Evolutionary conservation across 192 early-diverging fungal genomes (phyloP).

Genomic region (Coemansia asiatica): DNA sequence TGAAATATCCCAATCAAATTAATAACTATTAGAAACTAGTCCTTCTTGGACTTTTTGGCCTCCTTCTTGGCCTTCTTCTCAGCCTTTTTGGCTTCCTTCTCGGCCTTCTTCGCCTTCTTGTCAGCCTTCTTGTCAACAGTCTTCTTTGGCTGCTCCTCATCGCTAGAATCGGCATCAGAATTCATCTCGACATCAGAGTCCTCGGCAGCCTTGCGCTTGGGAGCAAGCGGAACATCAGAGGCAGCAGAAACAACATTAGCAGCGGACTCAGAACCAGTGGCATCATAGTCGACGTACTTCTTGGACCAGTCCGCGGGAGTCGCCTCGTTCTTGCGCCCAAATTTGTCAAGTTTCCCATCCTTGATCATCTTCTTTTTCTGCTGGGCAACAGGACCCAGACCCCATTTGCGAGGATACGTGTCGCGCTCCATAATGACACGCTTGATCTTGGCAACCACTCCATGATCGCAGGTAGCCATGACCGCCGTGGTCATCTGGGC

Average conservation of each 20-base stretch:
- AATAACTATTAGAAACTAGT: constrained; percentile 10
- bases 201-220: constrained; percentile 33
- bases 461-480: constrained; percentile 95
- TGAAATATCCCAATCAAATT: not conserved
- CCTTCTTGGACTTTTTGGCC: constrained; percentile 44
- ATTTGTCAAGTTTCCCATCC: constrained; percentile 98
- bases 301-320: constrained; percentile 86
- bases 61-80: constrained; percentile 36
- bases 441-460: constrained; percentile 99
- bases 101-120: constrained; percentile 27
- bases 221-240: not conserved
- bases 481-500: constrained; percentile 97
- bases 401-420: constrained; percentile 98
- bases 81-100: constrained; percentile 37
- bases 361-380: constrained; percentile 99
- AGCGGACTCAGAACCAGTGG: constrained; percentile 11
- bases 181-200: constrained; percentile 33
- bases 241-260: constrained; percentile 1
- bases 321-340: constrained; percentile 82
- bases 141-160: constrained; percentile 12
- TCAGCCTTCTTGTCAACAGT: constrained; percentile 12
- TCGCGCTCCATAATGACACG: constrained; percentile 99
- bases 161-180: constrained; percentile 36
- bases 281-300: constrained; percentile 68
- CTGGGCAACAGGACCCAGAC: constrained; percentile 90